phyloP scores from a whole-genome alignment of 495 filamentous ascomycete species.

The Lentithecium fluviatile region DNA sequence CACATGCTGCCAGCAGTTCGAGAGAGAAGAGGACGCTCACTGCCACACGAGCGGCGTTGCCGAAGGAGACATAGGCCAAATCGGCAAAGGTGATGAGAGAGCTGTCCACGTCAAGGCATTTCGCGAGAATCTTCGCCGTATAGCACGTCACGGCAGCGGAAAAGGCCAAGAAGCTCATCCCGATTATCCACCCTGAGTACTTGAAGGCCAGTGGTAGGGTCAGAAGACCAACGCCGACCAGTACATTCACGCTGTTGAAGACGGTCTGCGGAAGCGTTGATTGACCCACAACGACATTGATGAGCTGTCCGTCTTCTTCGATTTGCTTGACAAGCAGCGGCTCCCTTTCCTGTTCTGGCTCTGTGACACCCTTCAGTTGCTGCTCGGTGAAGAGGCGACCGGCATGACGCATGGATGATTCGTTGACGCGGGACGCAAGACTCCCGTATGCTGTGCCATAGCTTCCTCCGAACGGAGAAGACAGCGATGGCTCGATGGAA shows the following conservation, averaged over 20 bases:
- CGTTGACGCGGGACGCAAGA: constrained; percentile 64
- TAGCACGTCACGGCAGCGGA: constrained; percentile 76
- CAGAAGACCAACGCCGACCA: constrained; percentile 88
- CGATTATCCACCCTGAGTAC: constrained; percentile 88
- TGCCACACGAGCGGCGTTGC: constrained; percentile 72
- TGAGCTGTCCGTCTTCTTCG: constrained; percentile 78
- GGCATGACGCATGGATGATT: constrained; percentile 68
- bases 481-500: constrained; percentile 60
- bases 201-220: constrained; percentile 87
- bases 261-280: constrained; percentile 93
- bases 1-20: constrained; percentile 84
- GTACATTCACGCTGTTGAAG: constrained; percentile 94
- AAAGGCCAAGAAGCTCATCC: constrained; percentile 69
- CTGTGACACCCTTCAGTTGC: constrained; percentile 50
- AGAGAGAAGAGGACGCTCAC: constrained; percentile 84
- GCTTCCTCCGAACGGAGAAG: constrained; percentile 65
- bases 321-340: constrained; percentile 83
- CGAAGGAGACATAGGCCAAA: constrained; percentile 88
- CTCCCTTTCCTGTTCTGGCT: constrained; percentile 65
- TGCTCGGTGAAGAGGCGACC: constrained; percentile 71
- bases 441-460: constrained; percentile 79
- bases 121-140: constrained; percentile 81
- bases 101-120: constrained; percentile 83
- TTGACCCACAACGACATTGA: constrained; percentile 81
- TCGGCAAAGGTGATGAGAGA: constrained; percentile 87